phyloP scores from a whole-genome alignment of 306 rosid species.

The Nissolia schottii region DNA sequence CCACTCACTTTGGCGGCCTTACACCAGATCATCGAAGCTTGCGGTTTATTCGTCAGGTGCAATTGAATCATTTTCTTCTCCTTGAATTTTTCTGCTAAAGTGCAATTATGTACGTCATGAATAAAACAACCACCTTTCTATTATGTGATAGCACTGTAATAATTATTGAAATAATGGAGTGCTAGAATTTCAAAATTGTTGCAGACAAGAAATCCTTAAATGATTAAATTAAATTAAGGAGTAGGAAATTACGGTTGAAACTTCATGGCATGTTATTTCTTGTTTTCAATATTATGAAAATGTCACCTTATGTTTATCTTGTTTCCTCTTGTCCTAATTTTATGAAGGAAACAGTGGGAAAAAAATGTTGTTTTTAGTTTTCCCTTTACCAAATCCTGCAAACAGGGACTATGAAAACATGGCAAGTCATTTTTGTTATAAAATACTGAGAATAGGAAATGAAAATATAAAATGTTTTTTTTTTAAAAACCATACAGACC shows the following conservation, averaged over 20 bases:
- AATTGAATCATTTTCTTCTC: slow-evolving; percentile 7
- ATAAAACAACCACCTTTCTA: neutral
- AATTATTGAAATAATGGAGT: slow-evolving; percentile 6
- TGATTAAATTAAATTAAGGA: neutral
- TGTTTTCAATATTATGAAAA: too few relatives aligned
- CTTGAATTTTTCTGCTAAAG: slow-evolving; percentile 16
- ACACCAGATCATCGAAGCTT: slow-evolving; percentile 80
- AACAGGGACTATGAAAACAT: too few relatives aligned
- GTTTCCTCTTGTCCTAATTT: too few relatives aligned
- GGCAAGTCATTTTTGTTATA: too few relatives aligned
- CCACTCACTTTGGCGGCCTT: slow-evolving; percentile 90
- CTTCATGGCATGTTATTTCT: too few relatives aligned
- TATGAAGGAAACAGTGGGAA: too few relatives aligned
- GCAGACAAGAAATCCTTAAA: neutral
- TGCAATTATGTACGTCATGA: slow-evolving; percentile 9
- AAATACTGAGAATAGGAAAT: too few relatives aligned
- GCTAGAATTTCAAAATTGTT: slow-evolving; percentile 9
- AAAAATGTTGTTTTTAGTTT: too few relatives aligned
- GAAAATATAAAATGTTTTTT: too few relatives aligned
- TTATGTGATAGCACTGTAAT: neutral
- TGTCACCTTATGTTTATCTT: too few relatives aligned
- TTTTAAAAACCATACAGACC: too few relatives aligned
- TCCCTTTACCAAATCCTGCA: too few relatives aligned
- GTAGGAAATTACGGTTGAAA: neutral
- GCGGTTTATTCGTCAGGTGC: slow-evolving; percentile 87